Evolutionary conservation across 805 yeast species (phyloP), one percentile per base, ranked within the genome.

Genomic region (Monosporozyma yasuniensis): DNA sequence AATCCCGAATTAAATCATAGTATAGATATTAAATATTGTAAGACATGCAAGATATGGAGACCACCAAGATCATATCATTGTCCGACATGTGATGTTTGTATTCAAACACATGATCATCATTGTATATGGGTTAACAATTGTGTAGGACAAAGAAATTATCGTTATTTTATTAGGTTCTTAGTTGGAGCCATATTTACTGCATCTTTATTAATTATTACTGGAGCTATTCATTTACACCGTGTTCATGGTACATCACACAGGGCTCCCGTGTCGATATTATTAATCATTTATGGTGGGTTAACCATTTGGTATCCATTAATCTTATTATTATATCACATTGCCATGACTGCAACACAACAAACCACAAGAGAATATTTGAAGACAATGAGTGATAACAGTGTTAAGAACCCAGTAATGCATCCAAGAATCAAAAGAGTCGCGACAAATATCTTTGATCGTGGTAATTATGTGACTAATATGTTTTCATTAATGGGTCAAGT

Each of bases 51-150:
- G 28, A 73, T 80, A 42, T 86, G 95, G 91, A 66, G 91, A 55
- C 83, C 88, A 9, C 87, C 89, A 1, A 67, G 95, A 48, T 68
- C 89, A 0, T 78, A 83, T 49, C 96, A 87, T 64, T 87, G 96
- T 59, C 72, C 81, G 1, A 71, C 72, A 2, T 87, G 96, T 66
- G 79, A 78, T 53, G 71, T 72, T 7, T 87, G 96, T 59, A 70
- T 85, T 18, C 61, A 72, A 34, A 63, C 72, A 51, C 83, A 80
- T 60, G 95, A 85, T 60, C 87, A 81, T 59, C 87, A 81, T 63
- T 84, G 90, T 60, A 56, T 72, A 34, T 80, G 85, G 79, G 61
- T 87, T 46, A 82, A 84, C 58, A 85, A 81, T 56, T 87, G 96
- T 61, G 75, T 87, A 41, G 96, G 95, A 1, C 77, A 78, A 52